Base-by-base conservation (phyloP, 306 rosid genomes). In the Argentina anserina region DNA sequence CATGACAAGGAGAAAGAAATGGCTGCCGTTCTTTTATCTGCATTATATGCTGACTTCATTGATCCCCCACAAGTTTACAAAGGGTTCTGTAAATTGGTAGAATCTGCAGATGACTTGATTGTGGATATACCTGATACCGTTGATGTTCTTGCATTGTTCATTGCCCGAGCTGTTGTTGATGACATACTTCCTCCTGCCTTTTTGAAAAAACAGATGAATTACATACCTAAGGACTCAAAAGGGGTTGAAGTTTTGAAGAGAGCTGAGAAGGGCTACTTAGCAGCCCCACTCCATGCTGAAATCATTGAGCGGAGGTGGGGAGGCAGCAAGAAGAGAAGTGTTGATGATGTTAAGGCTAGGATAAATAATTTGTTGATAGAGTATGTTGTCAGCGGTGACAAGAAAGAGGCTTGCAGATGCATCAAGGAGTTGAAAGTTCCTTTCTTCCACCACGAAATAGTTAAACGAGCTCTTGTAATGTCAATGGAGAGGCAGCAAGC, bases 131-230 rank as follows among this genome's bases (percentile, higher is more conserved):
- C 94, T 0, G 94, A 86, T 76, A 63, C 91, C 0, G 82, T 89
- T 3, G 95, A 89, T 75, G 83, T 89, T 65, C 86, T 89, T 18
- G 95, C 95, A 4, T 77, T 89, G 72, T 89, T 89, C 81, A 58
- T 89, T 76, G 89, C 95, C 23, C 75, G 95, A 65, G 95, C 90
- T 12, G 90, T 87, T n/a, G 95, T 89, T 76, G 95, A 89, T 46
- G 95, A 85, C 80, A 89, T 89, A 50, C 91, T 89, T 66, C 95
- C 95, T 31, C 95, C 95, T 12, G 87, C 88, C 68, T 89, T 89
- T 70, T 39, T 89, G 71, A 89, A 84, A 74, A 89, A 87, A 65
- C 82, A 87, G 69, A 78, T 75, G 63, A 74, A 68, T 64, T 58
- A 73, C 49, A 71, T 87, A 31, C 56, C 83, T 0, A 71, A 73